phyloP scores from a whole-genome alignment of 768 basidiomycete genomes.

The Boletus vinaceobasis region DNA sequence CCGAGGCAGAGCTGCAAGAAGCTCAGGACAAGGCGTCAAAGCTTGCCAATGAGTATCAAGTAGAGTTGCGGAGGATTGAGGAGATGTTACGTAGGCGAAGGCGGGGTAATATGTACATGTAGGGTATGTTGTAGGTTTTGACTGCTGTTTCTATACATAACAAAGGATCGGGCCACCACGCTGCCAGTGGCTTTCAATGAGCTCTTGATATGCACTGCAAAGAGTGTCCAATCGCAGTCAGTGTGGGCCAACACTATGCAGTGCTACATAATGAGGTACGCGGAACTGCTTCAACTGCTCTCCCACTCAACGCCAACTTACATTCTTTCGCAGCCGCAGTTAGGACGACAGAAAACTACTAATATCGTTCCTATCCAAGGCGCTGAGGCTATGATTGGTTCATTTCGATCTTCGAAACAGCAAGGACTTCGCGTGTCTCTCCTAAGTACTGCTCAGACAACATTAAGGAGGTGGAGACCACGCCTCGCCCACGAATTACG shows the following conservation, averaged over 20 bases:
- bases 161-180: neutral
- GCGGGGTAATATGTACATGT: neutral
- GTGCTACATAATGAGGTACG: neutral
- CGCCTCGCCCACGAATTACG: conserved; percentile 2
- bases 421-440: conserved; percentile 17
- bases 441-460: conserved; percentile 3
- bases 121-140: neutral
- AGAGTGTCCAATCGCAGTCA: neutral
- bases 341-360: neutral
- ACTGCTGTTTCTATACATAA: neutral
- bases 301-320: neutral
- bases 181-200: neutral
- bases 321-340: neutral
- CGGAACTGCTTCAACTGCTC: too few species aligned
- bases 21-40: conserved; percentile 21
- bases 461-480: conserved; percentile 6
- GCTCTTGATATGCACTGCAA: neutral
- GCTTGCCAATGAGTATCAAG: conserved; percentile 27
- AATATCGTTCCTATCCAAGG: neutral
- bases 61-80: conserved; percentile 26
- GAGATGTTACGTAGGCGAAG: conserved; percentile 19
- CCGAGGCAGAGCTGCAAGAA: conserved; percentile 19
- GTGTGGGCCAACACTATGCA: neutral
- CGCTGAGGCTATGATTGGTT: conserved; percentile 16
- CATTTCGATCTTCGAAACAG: conserved; percentile 16